Percentiles rank a stretch among this genome's conserved stretches.
Evolutionary conservation across 2,329 filamentous ascomycete genomes (phyloP).

Genomic region (Metarhizium rileyi): DNA sequence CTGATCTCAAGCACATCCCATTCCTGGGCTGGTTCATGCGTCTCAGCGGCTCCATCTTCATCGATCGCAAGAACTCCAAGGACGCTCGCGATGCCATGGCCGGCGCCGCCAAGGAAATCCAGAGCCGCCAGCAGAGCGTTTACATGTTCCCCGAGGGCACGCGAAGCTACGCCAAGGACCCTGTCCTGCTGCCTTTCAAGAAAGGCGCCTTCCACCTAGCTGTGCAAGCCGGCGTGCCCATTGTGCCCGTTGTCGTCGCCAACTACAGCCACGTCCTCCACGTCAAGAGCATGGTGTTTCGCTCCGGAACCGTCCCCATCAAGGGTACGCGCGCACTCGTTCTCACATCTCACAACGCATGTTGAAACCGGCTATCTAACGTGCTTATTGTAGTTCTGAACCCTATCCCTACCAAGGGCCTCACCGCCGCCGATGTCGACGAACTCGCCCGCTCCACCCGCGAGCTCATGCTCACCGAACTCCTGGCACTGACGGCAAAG

Average conservation of each 20-base stretch:
- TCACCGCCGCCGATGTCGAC: slow-evolving; percentile 70
- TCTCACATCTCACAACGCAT: neutral
- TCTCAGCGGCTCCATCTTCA: slow-evolving; percentile 84
- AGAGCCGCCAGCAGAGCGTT: slow-evolving; percentile 59
- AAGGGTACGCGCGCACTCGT: slow-evolving; percentile 45
- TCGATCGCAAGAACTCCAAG: slow-evolving; percentile 78
- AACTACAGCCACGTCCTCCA: slow-evolving; percentile 70
- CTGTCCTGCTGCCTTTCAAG: slow-evolving; percentile 87
- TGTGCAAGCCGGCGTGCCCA: slow-evolving; percentile 84
- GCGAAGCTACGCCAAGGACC: slow-evolving; percentile 74
- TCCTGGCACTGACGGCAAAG: slow-evolving; percentile 43
- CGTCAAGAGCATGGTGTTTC: slow-evolving; percentile 54
- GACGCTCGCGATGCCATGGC: slow-evolving; percentile 80
- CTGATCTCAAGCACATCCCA: slow-evolving; percentile 65
- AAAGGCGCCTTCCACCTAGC: slow-evolving; percentile 97
- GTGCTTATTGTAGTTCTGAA: slow-evolving; percentile 51
- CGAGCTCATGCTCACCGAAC: slow-evolving; percentile 65
- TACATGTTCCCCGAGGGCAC: slow-evolving; percentile 92
- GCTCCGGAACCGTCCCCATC: slow-evolving; percentile 59
- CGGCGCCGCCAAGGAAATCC: slow-evolving; percentile 73
- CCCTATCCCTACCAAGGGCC: slow-evolving; percentile 65
- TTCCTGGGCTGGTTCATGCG: slow-evolving; percentile 93
- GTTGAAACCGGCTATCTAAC: neutral
- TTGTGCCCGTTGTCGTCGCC: slow-evolving; percentile 75
- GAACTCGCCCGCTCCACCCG: slow-evolving; percentile 57